Evolutionary conservation across 495 filamentous ascomycete species (phyloP).

Genomic region (Halenospora varia): DNA sequence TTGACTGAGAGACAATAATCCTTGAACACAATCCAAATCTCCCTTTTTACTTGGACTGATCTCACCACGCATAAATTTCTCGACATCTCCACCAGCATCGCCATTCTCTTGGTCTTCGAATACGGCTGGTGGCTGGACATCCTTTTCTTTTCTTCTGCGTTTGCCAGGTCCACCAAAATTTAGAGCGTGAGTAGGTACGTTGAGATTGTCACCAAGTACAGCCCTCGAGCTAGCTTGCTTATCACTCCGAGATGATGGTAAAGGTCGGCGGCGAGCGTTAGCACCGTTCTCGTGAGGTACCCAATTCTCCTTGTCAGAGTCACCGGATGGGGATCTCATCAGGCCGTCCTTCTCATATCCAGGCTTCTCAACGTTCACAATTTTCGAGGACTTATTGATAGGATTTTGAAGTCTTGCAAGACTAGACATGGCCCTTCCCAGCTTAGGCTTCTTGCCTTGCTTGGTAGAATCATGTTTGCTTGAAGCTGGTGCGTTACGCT

Average conservation of each 20-base stretch:
- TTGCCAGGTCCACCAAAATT: conserved; percentile 15
- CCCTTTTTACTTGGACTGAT: conserved; percentile 55
- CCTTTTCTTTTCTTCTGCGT: conserved; percentile 12
- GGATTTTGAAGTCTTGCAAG: conserved; percentile 60
- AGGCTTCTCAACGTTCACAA: conserved; percentile 9
- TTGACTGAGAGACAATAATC: conserved; percentile 66
- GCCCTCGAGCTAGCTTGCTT: conserved; percentile 9
- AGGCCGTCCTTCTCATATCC: conserved; percentile 7
- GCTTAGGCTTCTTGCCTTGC: conserved; percentile 57
- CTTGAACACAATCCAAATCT: conserved; percentile 76
- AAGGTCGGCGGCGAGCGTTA: conserved; percentile 27
- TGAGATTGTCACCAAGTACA: conserved; percentile 32
- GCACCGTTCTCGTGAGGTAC: conserved; percentile 26
- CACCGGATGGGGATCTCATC: conserved; percentile 38
- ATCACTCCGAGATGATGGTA: conserved; percentile 12
- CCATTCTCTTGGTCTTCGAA: conserved; percentile 32
- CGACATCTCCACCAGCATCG: conserved; percentile 53
- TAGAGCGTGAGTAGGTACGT: conserved; percentile 30
- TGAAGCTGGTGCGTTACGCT: conserved; percentile 53
- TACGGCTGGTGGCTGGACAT: conserved; percentile 13
- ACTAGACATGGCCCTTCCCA: conserved; percentile 61
- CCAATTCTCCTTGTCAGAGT: conserved; percentile 97
- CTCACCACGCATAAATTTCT: conserved; percentile 61
- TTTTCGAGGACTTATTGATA: neutral
- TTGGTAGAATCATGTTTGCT: conserved; percentile 43